phyloP scores from a whole-genome alignment of 2,329 filamentous ascomycete species.

The Thielaviopsis populi region DNA sequence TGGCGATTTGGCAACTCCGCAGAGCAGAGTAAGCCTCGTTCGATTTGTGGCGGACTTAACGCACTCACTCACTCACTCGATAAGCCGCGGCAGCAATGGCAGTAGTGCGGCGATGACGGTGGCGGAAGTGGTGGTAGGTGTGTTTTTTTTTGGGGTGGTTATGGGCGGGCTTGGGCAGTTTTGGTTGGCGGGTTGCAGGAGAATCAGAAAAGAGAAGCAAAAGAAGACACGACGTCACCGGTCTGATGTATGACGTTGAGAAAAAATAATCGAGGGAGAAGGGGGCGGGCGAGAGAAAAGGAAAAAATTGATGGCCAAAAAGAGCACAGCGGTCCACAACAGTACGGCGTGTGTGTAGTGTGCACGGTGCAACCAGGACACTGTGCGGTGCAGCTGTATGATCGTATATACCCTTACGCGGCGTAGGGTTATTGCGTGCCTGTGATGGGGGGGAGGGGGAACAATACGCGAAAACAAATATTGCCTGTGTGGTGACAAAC shows the following conservation, averaged over 20 bases:
- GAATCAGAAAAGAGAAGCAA: slow-evolving; percentile 5
- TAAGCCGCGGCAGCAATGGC: background rate
- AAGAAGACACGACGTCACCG: slow-evolving; percentile 17
- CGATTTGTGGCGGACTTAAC: background rate
- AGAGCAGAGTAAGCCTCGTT: background rate
- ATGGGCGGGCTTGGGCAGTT: background rate
- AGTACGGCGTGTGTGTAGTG: background rate
- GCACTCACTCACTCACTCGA: background rate
- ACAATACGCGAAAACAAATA: background rate
- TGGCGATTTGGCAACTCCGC: background rate
- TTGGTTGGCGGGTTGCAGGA: slow-evolving; percentile 1
- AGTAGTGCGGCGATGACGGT: background rate
- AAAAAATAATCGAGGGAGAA: slow-evolving; percentile 17
- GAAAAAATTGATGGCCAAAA: slow-evolving; percentile 15
- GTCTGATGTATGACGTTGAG: slow-evolving; percentile 18
- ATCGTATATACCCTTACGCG: background rate
- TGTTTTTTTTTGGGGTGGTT: background rate
- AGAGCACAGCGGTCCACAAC: slow-evolving; percentile 9
- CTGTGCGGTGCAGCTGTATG: slow-evolving; percentile 2
- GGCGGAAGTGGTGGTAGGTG: background rate
- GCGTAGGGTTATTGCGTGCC: background rate
- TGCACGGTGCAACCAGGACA: background rate
- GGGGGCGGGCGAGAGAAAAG: slow-evolving; percentile 15
- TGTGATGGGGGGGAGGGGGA: background rate
- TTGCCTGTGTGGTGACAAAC: background rate